Evolutionary conservation across 306 rosid species (phyloP), one percentile per base, ranked within the genome.

Genomic region (Casuarina equisetifolia): DNA sequence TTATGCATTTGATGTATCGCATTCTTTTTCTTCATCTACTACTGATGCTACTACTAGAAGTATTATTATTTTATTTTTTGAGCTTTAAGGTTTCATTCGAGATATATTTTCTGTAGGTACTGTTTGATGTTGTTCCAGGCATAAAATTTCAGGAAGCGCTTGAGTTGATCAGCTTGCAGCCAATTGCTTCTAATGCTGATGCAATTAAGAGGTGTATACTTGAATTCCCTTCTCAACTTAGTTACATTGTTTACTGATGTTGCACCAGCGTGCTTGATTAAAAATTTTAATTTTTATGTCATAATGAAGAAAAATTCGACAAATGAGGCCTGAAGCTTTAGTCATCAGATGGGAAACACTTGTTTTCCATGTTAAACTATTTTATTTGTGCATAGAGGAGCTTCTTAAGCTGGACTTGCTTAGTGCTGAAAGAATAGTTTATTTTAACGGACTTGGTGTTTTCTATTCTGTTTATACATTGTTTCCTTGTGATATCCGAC

Each of bases 51-150:
- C 3, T 7, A 3, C 8, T 40, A 6, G 16, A 39, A 61, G 3
- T 66, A 40, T 66, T 66, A 8, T 40, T 66, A 9, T 13, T 66
- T 42, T 66, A 39, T 66, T 40, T 66, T 66, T 66, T 48, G 20
- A 66, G 71, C 46, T 6, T 66, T 66, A 20, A 66, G 35, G 20
- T 40, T 49, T 88, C 87, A 82, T 79, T 19, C 59, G 75, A 25
- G 32, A 78, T 73, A 69, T 79, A 63, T 85, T 77, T 83, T 86
- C 72, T 84, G 86, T 83, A 95, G 98, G 98, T 95, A 71, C 85
- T 95, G 85, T 95, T 95, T 89, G 98, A 95, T 88, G 93, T 95
- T 82, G 97, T 95, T 80, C 98, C 97, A 19, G 90, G 93, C 85
- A 92, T 95, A 76, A 91, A 84, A 85, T 95, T 90, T 82, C 86